A percentile compares a stretch with the other conserved stretches of the same genome.
phyloP scores from a whole-genome alignment of 257 asterid species.

The Misopates orontium region DNA sequence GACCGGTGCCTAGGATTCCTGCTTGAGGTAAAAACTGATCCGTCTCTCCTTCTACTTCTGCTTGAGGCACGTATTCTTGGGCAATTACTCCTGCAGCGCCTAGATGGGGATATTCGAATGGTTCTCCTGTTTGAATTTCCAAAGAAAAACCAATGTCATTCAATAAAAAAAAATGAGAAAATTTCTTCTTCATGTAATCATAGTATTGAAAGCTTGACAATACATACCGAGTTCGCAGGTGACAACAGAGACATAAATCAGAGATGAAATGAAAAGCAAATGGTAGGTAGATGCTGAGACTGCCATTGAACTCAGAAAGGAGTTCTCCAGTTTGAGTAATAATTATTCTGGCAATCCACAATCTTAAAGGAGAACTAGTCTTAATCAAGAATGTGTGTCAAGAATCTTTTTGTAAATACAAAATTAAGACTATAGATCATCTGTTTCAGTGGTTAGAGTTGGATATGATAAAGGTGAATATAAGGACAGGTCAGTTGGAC shows the following conservation, averaged over 20 bases:
- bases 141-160: not conserved
- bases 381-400: conserved; percentile 19
- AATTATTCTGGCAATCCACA: conserved; percentile 13
- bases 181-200: not conserved
- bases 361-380: conserved; percentile 27
- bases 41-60: conserved; percentile 43
- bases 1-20: conserved; percentile 37
- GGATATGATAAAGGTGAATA: conserved; percentile 25
- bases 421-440: conserved; percentile 33
- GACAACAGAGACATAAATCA: conserved; percentile 38
- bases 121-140: conserved; percentile 39
- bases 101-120: conserved; percentile 43
- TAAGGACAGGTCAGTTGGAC: conserved; percentile 38
- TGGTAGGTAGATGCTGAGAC: conserved; percentile 29
- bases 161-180: not conserved
- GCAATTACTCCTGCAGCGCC: conserved; percentile 67
- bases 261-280: conserved; percentile 29
- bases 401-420: not conserved
- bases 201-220: conserved; percentile 10
- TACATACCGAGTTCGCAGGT: conserved; percentile 41
- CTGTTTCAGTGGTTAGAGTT: conserved; percentile 29
- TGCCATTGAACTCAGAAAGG: conserved; percentile 38
- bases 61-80: conserved; percentile 54
- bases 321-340: not conserved
- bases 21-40: conserved; percentile 35